These are phyloP conservation scores for Leucoagaricus sp. DNA, from an alignment of 1,284 basidiomycete species.

Conservation along the genomic window DNA sequence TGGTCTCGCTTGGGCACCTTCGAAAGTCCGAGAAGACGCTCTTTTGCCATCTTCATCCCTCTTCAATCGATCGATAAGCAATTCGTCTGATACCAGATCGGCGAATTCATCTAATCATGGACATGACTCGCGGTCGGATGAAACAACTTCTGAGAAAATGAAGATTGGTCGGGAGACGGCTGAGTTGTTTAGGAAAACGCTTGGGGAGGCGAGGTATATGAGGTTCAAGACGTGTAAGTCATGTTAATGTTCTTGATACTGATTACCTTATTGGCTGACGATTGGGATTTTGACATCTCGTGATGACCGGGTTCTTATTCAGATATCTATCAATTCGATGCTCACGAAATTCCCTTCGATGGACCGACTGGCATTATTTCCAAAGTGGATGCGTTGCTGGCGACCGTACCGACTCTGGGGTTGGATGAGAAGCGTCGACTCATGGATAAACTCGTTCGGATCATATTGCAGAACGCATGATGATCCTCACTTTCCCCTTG, in stretches of 20 bases:
- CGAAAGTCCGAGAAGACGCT: slow-evolving; percentile 61
- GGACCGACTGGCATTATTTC: slow-evolving; percentile 66
- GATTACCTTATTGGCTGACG: not conserved
- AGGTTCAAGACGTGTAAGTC: slow-evolving; percentile 70
- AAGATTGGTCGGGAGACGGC: slow-evolving; percentile 59
- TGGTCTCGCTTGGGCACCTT: slow-evolving; percentile 65
- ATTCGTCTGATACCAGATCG: slow-evolving; percentile 27
- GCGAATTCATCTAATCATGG: slow-evolving; percentile 19
- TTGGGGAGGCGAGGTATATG: slow-evolving; percentile 63
- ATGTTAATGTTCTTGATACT: slow-evolving; percentile 13
- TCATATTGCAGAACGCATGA: slow-evolving; percentile 62
- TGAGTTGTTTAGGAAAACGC: slow-evolving; percentile 57
- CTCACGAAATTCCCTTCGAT: slow-evolving; percentile 71
- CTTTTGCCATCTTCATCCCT: slow-evolving; percentile 47
- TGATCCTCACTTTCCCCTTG: not conserved
- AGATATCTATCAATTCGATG: slow-evolving; percentile 73
- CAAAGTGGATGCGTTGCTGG: slow-evolving; percentile 61
- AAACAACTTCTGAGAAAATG: slow-evolving; percentile 26
- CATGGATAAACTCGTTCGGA: slow-evolving; percentile 60
- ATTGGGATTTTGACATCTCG: not conserved
- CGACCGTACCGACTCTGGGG: slow-evolving; percentile 46
- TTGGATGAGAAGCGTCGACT: slow-evolving; percentile 52
- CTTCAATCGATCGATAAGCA: slow-evolving; percentile 32
- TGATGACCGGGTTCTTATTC: slow-evolving; percentile 3
- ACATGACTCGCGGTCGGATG: not conserved